A percentile compares a stretch with the other conserved stretches of the same genome.
Evolutionary conservation across 768 basidiomycete genomes (phyloP).

Genomic region (Tricholoma hemisulphureum): DNA sequence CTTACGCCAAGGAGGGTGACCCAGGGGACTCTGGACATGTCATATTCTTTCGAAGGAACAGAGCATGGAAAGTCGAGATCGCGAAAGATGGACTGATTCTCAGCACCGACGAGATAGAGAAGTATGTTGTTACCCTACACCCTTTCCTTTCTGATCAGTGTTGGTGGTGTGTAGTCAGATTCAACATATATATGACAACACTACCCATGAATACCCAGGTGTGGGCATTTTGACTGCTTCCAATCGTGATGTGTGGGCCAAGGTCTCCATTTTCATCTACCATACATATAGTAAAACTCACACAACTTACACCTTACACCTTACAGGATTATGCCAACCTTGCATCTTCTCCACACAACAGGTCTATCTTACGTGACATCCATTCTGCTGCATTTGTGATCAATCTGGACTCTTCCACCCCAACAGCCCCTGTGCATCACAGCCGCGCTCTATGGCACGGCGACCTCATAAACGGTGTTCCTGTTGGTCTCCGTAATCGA

Average conservation of each 20-base stretch:
- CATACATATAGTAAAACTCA: slow-evolving; percentile 1
- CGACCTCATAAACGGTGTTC: slow-evolving; percentile 44
- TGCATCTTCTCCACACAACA: slow-evolving; percentile 58
- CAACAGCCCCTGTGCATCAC: slow-evolving; percentile 50
- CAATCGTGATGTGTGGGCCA: slow-evolving; percentile 87
- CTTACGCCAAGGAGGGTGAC: slow-evolving; percentile 59
- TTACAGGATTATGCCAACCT: slow-evolving; percentile 70
- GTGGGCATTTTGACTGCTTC: slow-evolving; percentile 77
- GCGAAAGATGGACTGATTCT: slow-evolving; percentile 54
- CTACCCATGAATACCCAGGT: slow-evolving; percentile 60
- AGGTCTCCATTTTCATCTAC: slow-evolving; percentile 41
- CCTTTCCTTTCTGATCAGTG: not conserved
- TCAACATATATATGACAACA: slow-evolving; percentile 66
- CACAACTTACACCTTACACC: not conserved
- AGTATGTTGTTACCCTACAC: slow-evolving; percentile 35
- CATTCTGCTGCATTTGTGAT: slow-evolving; percentile 86
- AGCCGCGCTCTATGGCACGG: slow-evolving; percentile 85
- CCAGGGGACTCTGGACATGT: slow-evolving; percentile 71
- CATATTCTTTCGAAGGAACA: slow-evolving; percentile 80
- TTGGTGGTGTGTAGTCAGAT: slow-evolving; percentile 53
- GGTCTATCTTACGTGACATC: slow-evolving; percentile 63
- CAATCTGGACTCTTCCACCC: slow-evolving; percentile 67
- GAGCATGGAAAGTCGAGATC: slow-evolving; percentile 78
- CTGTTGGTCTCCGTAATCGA: slow-evolving; percentile 66
- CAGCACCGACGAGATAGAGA: slow-evolving; percentile 63